Conservation (phyloP, 441 rosid species). For the Jatropha multifida region DNA sequence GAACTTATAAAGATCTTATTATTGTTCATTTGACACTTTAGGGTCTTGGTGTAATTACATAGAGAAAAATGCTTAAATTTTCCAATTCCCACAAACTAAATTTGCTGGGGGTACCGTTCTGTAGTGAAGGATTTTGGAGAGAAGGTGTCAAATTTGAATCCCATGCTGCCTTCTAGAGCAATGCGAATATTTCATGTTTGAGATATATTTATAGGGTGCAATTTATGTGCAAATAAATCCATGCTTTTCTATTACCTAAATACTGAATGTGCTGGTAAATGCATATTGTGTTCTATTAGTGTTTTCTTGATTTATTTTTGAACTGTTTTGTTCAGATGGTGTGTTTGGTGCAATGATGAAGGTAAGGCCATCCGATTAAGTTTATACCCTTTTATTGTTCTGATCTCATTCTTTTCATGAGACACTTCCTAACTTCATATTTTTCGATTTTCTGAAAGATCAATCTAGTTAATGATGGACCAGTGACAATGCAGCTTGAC, state of each 20-base stretch:
- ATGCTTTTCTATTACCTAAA: neutral
- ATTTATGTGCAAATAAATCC: neutral
- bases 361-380: slow-evolving; percentile 29
- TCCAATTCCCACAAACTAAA: neutral
- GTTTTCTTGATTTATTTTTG: neutral
- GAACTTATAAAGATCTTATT: neutral
- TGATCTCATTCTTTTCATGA: neutral
- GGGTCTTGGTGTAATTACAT: neutral
- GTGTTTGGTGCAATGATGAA: slow-evolving; percentile 83
- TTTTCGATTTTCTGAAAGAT: slow-evolving; percentile 42
- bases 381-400: neutral
- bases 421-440: slow-evolving; percentile 1
- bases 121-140: neutral
- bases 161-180: no score
- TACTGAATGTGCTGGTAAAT: neutral
- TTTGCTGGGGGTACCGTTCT: neutral
- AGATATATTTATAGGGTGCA: neutral
- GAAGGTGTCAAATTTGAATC: no score
- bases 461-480: slow-evolving; percentile 83
- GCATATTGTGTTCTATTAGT: neutral
- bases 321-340: slow-evolving; percentile 44
- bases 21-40: neutral
- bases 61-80: neutral
- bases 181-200: no score
- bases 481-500: slow-evolving; percentile 89